Base-by-base conservation (phyloP, 805 yeast species). In the Nakazawaea ambrosiae region DNA sequence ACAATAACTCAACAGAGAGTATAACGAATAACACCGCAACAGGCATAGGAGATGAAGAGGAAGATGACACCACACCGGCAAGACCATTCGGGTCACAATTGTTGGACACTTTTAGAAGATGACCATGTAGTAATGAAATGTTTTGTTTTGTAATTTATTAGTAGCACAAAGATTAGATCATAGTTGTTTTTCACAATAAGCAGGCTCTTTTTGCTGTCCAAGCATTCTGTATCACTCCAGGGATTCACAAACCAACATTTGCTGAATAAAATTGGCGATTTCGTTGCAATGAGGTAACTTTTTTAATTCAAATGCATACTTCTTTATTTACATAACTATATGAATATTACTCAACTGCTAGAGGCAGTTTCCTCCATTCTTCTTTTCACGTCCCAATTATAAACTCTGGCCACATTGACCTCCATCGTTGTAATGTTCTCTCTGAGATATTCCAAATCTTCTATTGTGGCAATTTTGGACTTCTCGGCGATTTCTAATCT, bases 351-450 rank as follows among this genome's bases (percentile, higher is more conserved):
- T 22, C 10, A 22, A 22, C 24, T 22, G 24, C 24, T 22, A 20
- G 66, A 61, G 9, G 62, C 61, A 34, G 59, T 60, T 45, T 68
- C 66, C 52, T 49, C 63, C 58, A 65, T 81, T 57, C 89, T 74
- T 60, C 85, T 71, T 52, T 81, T 84, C 8, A 85, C 90, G 54
- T 83, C 94, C 89, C 90, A 84, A 51, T 85, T 85, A 55, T 84
- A 85, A 54, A 84, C 69, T 46, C 98, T 73, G 1, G 98, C 97
- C 14, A 95, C 87, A 55, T 92, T 92, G 36, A 92, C 98, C 58
- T 92, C 97, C 89, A 92, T 86, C 3, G 97, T 90, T 12, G 98
- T 92, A 45, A 90, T 89, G 50, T 88, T 88, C 47, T 84, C 92
- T 46, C 92, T 75, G 44, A 81, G 67, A 47, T 78, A 88, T 51